Conservation (phyloP, 371 early-diverging fungal genomes). For the Funneliformis caledonium region DNA sequence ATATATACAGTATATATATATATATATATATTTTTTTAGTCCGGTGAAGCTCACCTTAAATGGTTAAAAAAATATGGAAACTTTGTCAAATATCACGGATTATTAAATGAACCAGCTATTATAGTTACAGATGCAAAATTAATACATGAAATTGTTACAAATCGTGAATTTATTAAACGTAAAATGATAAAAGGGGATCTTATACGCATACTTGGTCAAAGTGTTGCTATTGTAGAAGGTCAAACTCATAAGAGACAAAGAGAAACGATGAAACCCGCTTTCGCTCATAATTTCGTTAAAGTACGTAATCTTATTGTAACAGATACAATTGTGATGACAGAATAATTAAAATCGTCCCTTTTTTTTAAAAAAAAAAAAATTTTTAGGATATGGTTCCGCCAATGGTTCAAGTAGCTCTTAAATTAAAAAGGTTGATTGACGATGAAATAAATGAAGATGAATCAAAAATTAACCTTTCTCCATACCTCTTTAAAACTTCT, state of each 20-base stretch:
- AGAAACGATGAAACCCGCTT: conserved; percentile 71
- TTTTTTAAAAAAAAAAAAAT: no score
- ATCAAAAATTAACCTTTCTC: conserved; percentile 46
- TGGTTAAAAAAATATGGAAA: conserved; percentile 64
- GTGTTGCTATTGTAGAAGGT: conserved; percentile 64
- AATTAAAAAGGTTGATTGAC: conserved; percentile 42
- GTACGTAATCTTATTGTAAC: conserved; percentile 20
- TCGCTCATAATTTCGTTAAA: conserved; percentile 55
- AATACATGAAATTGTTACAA: conserved; percentile 56
- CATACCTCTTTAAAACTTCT: conserved; percentile 50
- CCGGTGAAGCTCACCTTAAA: conserved; percentile 54
- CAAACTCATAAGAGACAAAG: conserved; percentile 66
- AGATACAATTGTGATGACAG: no score
- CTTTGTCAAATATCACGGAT: conserved; percentile 54
- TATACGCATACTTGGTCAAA: conserved; percentile 55
- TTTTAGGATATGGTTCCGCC: conserved; percentile 52
- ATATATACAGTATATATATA: no score
- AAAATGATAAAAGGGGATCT: conserved; percentile 49
- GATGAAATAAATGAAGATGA: conserved; percentile 34
- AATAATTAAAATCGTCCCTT: neutral
- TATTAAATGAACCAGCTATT: conserved; percentile 58
- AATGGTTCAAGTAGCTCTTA: conserved; percentile 50
- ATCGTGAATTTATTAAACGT: conserved; percentile 57
- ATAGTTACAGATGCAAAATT: conserved; percentile 57
- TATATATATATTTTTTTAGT: neutral